Conservation (phyloP, 2,329 filamentous ascomycete species). For the Sporothrix euskadiensis region DNA sequence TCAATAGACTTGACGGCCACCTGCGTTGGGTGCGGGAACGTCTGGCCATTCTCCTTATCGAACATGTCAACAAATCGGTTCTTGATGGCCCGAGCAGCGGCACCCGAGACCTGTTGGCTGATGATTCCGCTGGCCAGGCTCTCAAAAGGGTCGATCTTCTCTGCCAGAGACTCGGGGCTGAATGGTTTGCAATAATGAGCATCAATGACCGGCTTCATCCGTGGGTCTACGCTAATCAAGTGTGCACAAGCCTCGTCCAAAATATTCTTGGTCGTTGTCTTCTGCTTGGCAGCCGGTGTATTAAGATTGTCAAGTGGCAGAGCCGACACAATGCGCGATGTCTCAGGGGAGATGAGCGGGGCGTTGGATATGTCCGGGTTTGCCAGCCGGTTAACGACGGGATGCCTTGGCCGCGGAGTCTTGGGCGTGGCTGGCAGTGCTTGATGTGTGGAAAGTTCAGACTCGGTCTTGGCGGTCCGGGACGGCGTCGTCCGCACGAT, state of each 20-base stretch:
- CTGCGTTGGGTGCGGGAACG: constrained; percentile 75
- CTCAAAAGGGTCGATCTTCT: constrained; percentile 85
- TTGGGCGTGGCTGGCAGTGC: constrained; percentile 28
- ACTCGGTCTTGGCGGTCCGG: constrained; percentile 45
- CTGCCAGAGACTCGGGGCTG: constrained; percentile 75
- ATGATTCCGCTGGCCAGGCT: constrained; percentile 85
- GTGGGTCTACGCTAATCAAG: constrained; percentile 70
- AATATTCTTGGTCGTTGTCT: constrained; percentile 67
- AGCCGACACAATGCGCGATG: constrained; percentile 59
- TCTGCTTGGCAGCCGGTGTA: constrained; percentile 42
- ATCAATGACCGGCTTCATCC: constrained; percentile 70
- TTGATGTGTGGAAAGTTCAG: constrained; percentile 38
- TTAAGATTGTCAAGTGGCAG: constrained; percentile 46
- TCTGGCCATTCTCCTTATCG: constrained; percentile 33
- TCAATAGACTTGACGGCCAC: constrained; percentile 66
- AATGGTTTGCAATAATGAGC: constrained; percentile 77
- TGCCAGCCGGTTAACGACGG: constrained; percentile 56
- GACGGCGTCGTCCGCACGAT: constrained; percentile 50
- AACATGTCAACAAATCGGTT: constrained; percentile 80
- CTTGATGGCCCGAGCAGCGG: constrained; percentile 87
- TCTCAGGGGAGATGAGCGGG: constrained; percentile 68
- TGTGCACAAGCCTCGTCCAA: constrained; percentile 75
- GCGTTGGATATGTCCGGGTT: constrained; percentile 68
- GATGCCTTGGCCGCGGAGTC: constrained; percentile 46
- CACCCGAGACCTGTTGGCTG: constrained; percentile 92